Evolutionary conservation across 73 alveolate genomes (phyloP).

Genomic region (Stentor coeruleus): DNA sequence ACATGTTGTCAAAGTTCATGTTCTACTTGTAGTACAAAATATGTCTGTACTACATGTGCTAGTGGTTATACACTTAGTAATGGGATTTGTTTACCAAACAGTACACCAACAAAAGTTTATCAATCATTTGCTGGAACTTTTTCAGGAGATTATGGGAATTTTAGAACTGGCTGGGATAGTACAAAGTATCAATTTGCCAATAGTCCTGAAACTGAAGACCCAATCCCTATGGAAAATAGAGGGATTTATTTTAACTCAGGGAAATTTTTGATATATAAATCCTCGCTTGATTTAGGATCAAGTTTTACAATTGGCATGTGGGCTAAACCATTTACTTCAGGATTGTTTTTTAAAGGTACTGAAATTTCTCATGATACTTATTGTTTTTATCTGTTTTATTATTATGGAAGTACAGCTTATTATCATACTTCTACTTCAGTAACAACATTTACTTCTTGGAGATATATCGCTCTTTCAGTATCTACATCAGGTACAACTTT

Average conservation of each 20-base stretch:
- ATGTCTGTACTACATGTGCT: background rate
- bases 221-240: background rate
- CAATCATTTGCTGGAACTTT: background rate
- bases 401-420: background rate
- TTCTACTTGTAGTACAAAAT: background rate
- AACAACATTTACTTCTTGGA: background rate
- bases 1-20: background rate
- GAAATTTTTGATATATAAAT: background rate
- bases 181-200: background rate
- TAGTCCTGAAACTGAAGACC: background rate
- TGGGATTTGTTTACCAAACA: background rate
- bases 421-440: background rate
- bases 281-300: background rate
- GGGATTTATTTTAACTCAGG: conserved; percentile 9
- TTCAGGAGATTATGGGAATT: background rate
- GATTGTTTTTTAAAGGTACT: background rate
- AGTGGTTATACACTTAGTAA: background rate
- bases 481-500: background rate
- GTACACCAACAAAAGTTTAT: background rate
- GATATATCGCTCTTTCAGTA: background rate
- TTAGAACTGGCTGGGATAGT: background rate
- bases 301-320: conserved; percentile 9
- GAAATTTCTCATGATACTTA: background rate
- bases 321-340: background rate
- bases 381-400: background rate